These are phyloP conservation scores for Pleurozium schreberi DNA, from an alignment of 225 moss, liverwort and hornwort species.

Conservation along the genomic window DNA sequence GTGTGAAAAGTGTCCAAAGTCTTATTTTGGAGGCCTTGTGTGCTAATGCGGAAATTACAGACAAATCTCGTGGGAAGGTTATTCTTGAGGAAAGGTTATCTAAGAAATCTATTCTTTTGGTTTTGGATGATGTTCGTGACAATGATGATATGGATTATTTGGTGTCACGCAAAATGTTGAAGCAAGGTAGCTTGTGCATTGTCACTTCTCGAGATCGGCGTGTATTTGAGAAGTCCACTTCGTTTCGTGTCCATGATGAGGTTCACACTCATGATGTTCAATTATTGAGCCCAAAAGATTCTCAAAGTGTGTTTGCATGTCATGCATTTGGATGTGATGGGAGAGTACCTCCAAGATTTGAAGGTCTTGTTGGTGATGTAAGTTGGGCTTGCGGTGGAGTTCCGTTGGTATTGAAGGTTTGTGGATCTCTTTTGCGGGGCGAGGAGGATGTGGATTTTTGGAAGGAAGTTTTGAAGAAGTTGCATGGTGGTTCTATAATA, in stretches of 20 bases:
- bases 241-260: not conserved
- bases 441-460: not conserved
- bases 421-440: not conserved
- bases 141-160: not conserved
- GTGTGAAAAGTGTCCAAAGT: not conserved
- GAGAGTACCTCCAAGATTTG: not conserved
- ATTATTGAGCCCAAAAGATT: not conserved
- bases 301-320: not conserved
- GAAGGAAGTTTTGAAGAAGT: not conserved
- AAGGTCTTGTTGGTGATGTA: not conserved
- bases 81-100: not conserved
- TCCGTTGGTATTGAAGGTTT: not conserved
- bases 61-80: not conserved
- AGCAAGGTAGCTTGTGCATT: not conserved
- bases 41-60: not conserved
- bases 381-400: not conserved
- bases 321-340: not conserved
- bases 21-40: not conserved
- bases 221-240: not conserved
- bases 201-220: not conserved
- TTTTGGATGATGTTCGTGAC: not conserved
- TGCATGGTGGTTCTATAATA: not conserved
- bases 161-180: not conserved
- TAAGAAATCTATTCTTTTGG: not conserved
- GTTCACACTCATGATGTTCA: not conserved